A percentile compares a stretch with the other conserved stretches of the same genome.
Conservation (phyloP, 768 basidiomycete genomes). For the Saitozyma podzolica region DNA sequence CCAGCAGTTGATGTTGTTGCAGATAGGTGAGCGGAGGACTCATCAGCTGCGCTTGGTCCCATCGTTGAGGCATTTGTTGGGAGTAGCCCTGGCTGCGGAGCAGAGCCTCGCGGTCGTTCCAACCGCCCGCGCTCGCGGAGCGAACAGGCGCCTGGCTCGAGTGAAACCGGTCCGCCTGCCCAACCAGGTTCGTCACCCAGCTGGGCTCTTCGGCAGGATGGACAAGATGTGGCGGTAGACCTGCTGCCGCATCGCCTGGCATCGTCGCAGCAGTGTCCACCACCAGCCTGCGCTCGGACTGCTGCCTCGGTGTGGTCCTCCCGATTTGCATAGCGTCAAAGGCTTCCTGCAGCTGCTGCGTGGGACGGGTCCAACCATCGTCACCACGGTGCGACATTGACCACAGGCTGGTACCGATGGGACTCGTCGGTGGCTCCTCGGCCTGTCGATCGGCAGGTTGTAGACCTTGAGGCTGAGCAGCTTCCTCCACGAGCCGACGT, state of each 20-base stretch:
- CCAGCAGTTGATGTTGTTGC: slow-evolving; percentile 16
- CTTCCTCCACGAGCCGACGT: neutral
- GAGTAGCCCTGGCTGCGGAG: neutral
- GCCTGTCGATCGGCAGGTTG: slow-evolving; percentile 8
- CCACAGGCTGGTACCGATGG: slow-evolving; percentile 42
- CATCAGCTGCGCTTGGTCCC: neutral
- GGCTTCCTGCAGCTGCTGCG: slow-evolving; percentile 41
- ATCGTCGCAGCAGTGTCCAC: neutral
- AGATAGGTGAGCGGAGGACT: slow-evolving; percentile 1
- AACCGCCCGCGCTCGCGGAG: slow-evolving; percentile 2
- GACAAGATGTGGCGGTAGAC: slow-evolving; percentile 2
- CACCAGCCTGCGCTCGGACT: slow-evolving; percentile 26
- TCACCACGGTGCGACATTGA: slow-evolving; percentile 24
- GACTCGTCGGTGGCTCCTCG: slow-evolving; percentile 41
- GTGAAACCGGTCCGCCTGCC: neutral
- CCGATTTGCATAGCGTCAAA: slow-evolving; percentile 48
- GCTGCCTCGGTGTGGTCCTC: neutral
- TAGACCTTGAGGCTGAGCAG: neutral
- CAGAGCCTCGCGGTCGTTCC: slow-evolving; percentile 15
- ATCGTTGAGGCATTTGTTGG: neutral
- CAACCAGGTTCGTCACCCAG: slow-evolving; percentile 44
- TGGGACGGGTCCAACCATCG: slow-evolving; percentile 39
- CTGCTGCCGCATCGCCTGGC: neutral
- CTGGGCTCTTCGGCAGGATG: slow-evolving; percentile 35
- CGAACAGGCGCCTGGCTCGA: neutral